phyloP scores from a whole-genome alignment of 202 grass and related monocot species.

The Miscanthus sacchariflorus region DNA sequence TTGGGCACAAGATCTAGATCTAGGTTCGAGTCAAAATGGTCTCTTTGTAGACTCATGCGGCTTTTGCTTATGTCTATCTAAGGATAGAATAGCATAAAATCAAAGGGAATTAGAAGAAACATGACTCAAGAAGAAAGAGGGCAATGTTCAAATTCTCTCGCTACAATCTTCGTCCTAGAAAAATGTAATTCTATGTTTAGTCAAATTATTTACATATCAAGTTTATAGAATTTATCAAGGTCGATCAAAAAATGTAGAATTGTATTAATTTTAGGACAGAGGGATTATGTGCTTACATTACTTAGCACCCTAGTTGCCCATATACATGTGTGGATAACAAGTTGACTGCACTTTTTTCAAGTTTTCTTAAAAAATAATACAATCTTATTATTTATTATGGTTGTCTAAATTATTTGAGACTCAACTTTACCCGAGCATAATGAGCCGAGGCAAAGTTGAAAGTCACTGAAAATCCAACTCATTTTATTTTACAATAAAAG shows the following conservation, averaged over 20 bases:
- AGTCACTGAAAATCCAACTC: background rate
- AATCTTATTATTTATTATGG: background rate
- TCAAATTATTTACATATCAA: background rate
- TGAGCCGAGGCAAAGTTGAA: background rate
- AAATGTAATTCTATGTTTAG: background rate
- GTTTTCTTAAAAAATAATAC: background rate
- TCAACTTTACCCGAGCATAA: background rate
- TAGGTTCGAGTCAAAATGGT: too few relatives aligned
- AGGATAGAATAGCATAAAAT: background rate
- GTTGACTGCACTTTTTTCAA: too few relatives aligned
- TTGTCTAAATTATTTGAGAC: background rate
- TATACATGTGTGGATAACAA: background rate
- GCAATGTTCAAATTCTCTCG: background rate
- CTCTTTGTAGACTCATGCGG: too few relatives aligned
- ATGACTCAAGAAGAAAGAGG: background rate
- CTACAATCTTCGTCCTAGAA: background rate
- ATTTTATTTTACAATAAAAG: background rate
- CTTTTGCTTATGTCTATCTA: too few relatives aligned
- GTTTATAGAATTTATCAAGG: background rate
- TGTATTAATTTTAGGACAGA: background rate
- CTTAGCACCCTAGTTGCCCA: background rate
- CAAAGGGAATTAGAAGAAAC: background rate
- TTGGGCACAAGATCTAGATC: too few relatives aligned
- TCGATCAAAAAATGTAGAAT: background rate
- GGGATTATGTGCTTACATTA: background rate